Conservation (phyloP, 805 yeast genomes). For the Nakazawaea populi region DNA sequence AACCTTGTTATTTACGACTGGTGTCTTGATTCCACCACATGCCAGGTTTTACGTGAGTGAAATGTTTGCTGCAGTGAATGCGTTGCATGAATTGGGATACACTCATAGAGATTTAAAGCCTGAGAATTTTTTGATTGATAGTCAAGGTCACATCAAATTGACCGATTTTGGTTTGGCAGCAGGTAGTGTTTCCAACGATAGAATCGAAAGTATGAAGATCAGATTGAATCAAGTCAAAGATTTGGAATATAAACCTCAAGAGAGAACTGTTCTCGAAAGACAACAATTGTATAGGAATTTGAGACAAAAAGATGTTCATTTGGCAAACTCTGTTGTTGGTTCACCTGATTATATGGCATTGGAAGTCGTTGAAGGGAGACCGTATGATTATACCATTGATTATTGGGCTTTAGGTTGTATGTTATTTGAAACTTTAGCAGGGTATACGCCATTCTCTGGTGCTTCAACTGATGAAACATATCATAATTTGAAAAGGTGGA, state of each 20-base stretch:
- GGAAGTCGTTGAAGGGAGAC: conserved; percentile 91
- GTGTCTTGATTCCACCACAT: conserved; percentile 87
- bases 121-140: conserved; percentile 85
- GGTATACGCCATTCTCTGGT: conserved; percentile 97
- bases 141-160: conserved; percentile 85
- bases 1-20: conserved; percentile 88
- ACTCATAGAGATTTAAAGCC: conserved; percentile 97
- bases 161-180: conserved; percentile 98
- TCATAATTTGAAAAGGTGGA: conserved; percentile 90
- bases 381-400: conserved; percentile 93
- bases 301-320: conserved; percentile 72
- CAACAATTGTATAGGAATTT: conserved; percentile 78
- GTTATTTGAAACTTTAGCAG: conserved; percentile 91
- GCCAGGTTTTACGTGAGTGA: conserved; percentile 93
- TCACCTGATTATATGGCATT: conserved; percentile 99
- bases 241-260: conserved; percentile 58
- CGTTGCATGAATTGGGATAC: conserved; percentile 90
- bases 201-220: conserved; percentile 88
- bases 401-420: conserved; percentile 99
- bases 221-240: conserved; percentile 64
- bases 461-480: conserved; percentile 92
- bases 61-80: conserved; percentile 93
- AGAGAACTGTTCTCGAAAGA: conserved; percentile 79
- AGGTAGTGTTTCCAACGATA: conserved; percentile 87
- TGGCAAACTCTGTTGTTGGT: conserved; percentile 95